A percentile compares a stretch with the other conserved stretches of the same genome.
These are phyloP conservation scores for Alternaria viburni DNA, from an alignment of 2,329 filamentous ascomycete genomes.

Conservation along the genomic window DNA sequence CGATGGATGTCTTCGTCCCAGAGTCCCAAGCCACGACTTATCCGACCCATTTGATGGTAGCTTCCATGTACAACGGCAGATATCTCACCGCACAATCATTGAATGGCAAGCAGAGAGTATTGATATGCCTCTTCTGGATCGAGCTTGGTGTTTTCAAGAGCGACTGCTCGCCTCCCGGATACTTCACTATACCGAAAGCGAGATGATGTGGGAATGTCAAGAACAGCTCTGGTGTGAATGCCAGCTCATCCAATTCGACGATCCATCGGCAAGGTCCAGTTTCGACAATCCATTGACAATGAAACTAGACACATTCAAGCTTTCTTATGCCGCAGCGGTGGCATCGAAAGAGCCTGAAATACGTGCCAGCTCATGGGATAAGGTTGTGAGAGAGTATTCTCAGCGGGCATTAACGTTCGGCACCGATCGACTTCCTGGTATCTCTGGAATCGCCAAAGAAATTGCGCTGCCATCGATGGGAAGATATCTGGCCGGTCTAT, in stretches of 20 bases:
- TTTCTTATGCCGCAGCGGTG: fast-evolving
- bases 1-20: not conserved
- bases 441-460: not conserved
- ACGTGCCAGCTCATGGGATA: fast-evolving
- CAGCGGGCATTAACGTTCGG: not conserved
- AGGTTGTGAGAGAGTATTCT: fast-evolving
- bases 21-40: fast-evolving
- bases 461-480: fast-evolving
- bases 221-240: not conserved
- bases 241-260: not conserved
- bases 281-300: not conserved
- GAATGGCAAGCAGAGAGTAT: not conserved
- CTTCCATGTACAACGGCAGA: not conserved
- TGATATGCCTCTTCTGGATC: not conserved
- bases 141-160: not conserved
- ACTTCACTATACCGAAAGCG: not conserved
- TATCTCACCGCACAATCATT: not conserved
- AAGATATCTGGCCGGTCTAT: not conserved
- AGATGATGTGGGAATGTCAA: not conserved
- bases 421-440: not conserved
- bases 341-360: not conserved
- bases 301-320: not conserved
- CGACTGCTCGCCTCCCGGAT: not conserved
- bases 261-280: too few species aligned
- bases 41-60: fast-evolving